Evolutionary conservation across 345 rosid genomes (phyloP).

Genomic region (Trapa incisa): DNA sequence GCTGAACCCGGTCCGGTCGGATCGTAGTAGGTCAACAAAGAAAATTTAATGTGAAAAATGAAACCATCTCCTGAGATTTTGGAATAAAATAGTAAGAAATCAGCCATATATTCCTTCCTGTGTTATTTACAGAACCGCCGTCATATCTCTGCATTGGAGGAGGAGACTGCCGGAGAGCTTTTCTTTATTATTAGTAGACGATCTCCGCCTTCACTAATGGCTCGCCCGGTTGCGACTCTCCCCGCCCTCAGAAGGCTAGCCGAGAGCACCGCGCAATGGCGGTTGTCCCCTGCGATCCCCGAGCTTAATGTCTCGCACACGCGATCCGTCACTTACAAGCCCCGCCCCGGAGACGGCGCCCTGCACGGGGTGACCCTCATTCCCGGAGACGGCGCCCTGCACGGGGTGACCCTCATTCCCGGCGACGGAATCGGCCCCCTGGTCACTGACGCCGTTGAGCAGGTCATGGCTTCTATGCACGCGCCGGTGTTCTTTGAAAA

Average conservation of each 20-base stretch:
- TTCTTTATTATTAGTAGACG: not conserved
- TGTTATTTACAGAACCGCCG: too few species aligned
- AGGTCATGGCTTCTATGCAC: slow-evolving; percentile 90
- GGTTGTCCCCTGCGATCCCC: not conserved
- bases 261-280: not conserved
- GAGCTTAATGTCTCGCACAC: slow-evolving; percentile 5
- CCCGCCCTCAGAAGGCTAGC: slow-evolving; percentile 7
- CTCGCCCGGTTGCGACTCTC: slow-evolving; percentile 9
- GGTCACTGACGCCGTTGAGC: slow-evolving; percentile 79
- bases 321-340: slow-evolving; percentile 94
- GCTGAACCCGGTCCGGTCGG: too few species aligned
- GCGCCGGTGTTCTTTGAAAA: slow-evolving; percentile 75
- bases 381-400: slow-evolving; percentile 82
- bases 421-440: slow-evolving; percentile 92
- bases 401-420: slow-evolving; percentile 69
- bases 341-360: slow-evolving; percentile 86
- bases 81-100: too few species aligned
- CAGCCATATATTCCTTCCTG: too few species aligned
- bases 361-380: slow-evolving; percentile 72
- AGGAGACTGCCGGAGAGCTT: too few species aligned
- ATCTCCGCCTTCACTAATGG: slow-evolving; percentile 1
- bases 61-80: too few species aligned
- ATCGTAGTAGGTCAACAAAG: too few species aligned
- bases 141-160: too few species aligned
- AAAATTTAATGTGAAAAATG: too few species aligned